phyloP scores from a whole-genome alignment of 768 basidiomycete species.

The Auricularia sp. region DNA sequence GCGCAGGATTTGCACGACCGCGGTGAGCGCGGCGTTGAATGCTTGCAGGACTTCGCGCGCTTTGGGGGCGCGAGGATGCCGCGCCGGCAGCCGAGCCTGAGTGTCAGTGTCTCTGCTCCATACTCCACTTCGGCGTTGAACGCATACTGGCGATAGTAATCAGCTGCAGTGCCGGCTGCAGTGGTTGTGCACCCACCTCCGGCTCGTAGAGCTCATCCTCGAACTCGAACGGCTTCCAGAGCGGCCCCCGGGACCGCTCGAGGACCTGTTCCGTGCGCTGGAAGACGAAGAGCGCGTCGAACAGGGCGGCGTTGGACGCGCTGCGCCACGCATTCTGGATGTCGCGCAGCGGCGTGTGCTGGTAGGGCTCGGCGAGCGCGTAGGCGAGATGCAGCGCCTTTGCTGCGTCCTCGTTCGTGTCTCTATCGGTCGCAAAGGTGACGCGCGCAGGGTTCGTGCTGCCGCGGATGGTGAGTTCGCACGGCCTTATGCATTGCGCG shows the following conservation, averaged over 20 bases:
- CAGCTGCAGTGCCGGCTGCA: not conserved
- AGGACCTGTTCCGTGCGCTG: slow-evolving; percentile 21
- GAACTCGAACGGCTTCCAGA: slow-evolving; percentile 18
- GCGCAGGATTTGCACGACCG: slow-evolving; percentile 16
- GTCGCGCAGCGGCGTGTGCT: slow-evolving; percentile 36
- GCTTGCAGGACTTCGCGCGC: slow-evolving; percentile 16
- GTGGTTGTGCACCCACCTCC: slow-evolving; percentile 21
- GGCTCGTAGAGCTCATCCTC: slow-evolving; percentile 13
- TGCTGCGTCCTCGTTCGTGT: slow-evolving; percentile 26
- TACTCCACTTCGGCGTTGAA: slow-evolving; percentile 35
- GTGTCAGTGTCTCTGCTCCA: slow-evolving; percentile 18
- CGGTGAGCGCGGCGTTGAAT: slow-evolving; percentile 15
- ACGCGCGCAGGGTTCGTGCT: slow-evolving; percentile 39
- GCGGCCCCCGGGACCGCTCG: not conserved
- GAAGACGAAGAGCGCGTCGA: slow-evolving; percentile 38
- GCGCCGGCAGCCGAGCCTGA: slow-evolving; percentile 28
- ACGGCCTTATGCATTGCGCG: not conserved
- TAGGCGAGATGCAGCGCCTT: slow-evolving; percentile 29
- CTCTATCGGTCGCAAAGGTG: slow-evolving; percentile 15
- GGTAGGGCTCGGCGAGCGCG: slow-evolving; percentile 31
- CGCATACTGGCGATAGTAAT: slow-evolving; percentile 26
- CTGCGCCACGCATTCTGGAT: slow-evolving; percentile 23
- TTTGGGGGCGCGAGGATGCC: slow-evolving; percentile 18
- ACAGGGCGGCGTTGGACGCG: slow-evolving; percentile 23
- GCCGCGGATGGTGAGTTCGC: not conserved